phyloP scores from a whole-genome alignment of 768 basidiomycete genomes.

The Imleria badia region DNA sequence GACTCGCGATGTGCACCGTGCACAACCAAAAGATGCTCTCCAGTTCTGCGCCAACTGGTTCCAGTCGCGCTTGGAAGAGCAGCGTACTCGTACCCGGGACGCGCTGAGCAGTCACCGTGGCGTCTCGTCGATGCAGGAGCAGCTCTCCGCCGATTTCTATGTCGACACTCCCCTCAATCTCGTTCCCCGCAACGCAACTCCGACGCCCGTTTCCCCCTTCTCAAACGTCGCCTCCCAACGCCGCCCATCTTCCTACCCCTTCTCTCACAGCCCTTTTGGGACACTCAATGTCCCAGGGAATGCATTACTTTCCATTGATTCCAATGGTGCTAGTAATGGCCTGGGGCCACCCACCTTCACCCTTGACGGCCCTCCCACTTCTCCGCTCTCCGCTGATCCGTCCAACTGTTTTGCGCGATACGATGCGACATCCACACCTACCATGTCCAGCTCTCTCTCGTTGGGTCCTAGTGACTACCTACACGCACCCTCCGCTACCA shows the following conservation, averaged over 20 bases:
- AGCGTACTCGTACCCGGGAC: slow-evolving; percentile 72
- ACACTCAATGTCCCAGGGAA: slow-evolving; percentile 81
- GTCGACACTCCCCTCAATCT: slow-evolving; percentile 48
- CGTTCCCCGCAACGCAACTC: slow-evolving; percentile 30
- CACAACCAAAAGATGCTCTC: slow-evolving; percentile 85
- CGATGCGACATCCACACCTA: slow-evolving; percentile 44
- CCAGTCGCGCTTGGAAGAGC: slow-evolving; percentile 82
- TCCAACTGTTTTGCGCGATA: slow-evolving; percentile 51
- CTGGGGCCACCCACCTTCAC: slow-evolving; percentile 54
- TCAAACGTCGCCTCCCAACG: slow-evolving; percentile 47
- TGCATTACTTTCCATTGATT: slow-evolving; percentile 60
- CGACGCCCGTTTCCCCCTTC: slow-evolving; percentile 55
- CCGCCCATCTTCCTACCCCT: slow-evolving; percentile 55
- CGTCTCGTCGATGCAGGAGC: slow-evolving; percentile 47
- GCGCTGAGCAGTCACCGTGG: slow-evolving; percentile 48
- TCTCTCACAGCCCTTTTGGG: slow-evolving; percentile 71
- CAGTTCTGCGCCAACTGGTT: slow-evolving; percentile 97
- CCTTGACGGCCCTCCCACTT: slow-evolving; percentile 60
- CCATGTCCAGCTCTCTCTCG: slow-evolving; percentile 41
- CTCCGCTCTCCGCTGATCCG: slow-evolving; percentile 50
- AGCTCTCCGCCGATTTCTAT: slow-evolving; percentile 59
- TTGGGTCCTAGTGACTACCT: slow-evolving; percentile 60
- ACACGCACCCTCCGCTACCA: slow-evolving; percentile 72
- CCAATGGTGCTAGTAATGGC: slow-evolving; percentile 27
- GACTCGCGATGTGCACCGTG: slow-evolving; percentile 80